phyloP scores from a whole-genome alignment of 2,329 filamentous ascomycete genomes.

The Aspergillus niger region DNA sequence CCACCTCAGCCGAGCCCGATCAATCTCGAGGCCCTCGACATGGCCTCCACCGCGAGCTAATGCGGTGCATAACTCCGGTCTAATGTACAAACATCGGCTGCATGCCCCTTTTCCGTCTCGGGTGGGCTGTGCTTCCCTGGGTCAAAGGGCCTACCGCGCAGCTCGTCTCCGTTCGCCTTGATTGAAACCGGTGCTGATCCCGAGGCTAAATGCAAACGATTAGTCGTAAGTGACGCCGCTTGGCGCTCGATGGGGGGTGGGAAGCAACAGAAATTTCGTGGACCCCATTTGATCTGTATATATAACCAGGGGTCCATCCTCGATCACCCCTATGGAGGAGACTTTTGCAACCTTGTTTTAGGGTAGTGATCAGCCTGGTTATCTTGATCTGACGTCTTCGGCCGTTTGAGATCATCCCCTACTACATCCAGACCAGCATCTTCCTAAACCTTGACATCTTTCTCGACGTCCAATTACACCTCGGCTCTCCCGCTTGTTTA shows the following conservation, averaged over 20 bases:
- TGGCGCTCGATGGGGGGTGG: background rate
- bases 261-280: constrained; percentile 1
- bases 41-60: background rate
- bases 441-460: too few species aligned
- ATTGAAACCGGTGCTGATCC: constrained; percentile 7
- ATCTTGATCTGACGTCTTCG: background rate
- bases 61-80: constrained; percentile 17
- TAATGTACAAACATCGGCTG: constrained; percentile 14
- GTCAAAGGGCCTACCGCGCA: constrained; percentile 1
- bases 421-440: background rate
- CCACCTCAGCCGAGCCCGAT: constrained; percentile 17
- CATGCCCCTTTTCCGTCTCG: constrained; percentile 4
- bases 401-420: background rate
- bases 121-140: constrained; percentile 4
- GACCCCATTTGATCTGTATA: background rate
- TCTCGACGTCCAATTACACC: background rate
- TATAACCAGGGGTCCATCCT: constrained; percentile 1
- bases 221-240: constrained; percentile 4
- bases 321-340: background rate
- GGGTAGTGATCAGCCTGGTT: background rate
- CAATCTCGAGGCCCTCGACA: constrained; percentile 7
- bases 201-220: constrained; percentile 6
- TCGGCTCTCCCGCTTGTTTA: background rate
- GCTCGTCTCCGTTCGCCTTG: background rate
- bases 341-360: background rate